Percentiles rank a stretch among this genome's conserved stretches.
These are phyloP conservation scores for Crithidia brevicula DNA, from an alignment of 208 protist genomes.

Conservation along the genomic window DNA sequence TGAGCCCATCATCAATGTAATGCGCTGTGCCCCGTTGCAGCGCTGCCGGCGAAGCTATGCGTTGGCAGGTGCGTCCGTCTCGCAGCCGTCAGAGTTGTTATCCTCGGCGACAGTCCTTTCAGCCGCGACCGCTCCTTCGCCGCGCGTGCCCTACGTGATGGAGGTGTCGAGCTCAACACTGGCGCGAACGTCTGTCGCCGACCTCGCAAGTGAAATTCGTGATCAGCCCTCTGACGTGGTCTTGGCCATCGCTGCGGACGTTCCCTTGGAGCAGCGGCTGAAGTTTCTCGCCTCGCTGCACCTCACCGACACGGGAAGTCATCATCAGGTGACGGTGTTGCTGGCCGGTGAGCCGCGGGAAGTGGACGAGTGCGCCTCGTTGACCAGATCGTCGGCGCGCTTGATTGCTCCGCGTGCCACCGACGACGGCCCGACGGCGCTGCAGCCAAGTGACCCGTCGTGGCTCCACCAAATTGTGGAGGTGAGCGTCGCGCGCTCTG, in stretches of 20 bases:
- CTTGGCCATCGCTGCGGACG: slow-evolving; percentile 7
- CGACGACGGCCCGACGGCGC: not conserved
- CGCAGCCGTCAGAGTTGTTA: not conserved
- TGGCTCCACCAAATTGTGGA: slow-evolving; percentile 32
- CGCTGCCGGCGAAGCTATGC: slow-evolving; percentile 18
- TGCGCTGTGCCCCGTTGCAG: slow-evolving; percentile 13
- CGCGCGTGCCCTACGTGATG: slow-evolving; percentile 7
- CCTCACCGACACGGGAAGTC: slow-evolving; percentile 19
- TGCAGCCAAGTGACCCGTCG: not conserved
- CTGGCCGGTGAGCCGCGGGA: slow-evolving; percentile 19
- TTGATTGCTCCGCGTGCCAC: not conserved
- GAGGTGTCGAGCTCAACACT: slow-evolving; percentile 20
- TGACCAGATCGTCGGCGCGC: slow-evolving; percentile 24
- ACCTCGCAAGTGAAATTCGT: slow-evolving; percentile 28
- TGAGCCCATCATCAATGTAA: not conserved
- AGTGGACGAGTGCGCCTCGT: slow-evolving; percentile 28
- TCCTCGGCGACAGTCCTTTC: not conserved
- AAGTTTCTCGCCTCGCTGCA: slow-evolving; percentile 36
- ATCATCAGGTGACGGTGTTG: slow-evolving; percentile 31
- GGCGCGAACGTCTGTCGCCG: slow-evolving; percentile 18
- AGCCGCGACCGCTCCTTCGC: not conserved
- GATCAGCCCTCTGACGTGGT: slow-evolving; percentile 36
- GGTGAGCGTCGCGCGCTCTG: slow-evolving; percentile 11
- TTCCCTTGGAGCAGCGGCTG: slow-evolving; percentile 20
- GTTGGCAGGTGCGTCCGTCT: not conserved